phyloP scores from a whole-genome alignment of 768 basidiomycete species.

The Macrolepiota albuminosa region DNA sequence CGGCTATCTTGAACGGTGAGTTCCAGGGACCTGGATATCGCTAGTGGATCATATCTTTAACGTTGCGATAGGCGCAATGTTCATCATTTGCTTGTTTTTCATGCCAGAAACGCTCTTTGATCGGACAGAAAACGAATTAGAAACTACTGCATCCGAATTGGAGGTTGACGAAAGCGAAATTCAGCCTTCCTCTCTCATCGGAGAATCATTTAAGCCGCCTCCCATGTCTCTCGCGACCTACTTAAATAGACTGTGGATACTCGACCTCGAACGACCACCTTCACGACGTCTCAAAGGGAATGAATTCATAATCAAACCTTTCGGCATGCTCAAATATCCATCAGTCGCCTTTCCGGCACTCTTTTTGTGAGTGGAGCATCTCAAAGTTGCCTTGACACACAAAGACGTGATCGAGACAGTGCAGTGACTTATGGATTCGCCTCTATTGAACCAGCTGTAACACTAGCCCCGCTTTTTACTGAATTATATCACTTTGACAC shows the following conservation, averaged over 20 bases:
- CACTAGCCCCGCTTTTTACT: slow-evolving; percentile 32
- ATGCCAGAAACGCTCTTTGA: slow-evolving; percentile 40
- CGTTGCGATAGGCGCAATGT: slow-evolving; percentile 19
- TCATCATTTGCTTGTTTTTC: slow-evolving; percentile 30
- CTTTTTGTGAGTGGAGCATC: slow-evolving; percentile 24
- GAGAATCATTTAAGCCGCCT: slow-evolving; percentile 23
- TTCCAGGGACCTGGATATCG: neutral
- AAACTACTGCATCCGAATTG: slow-evolving; percentile 2
- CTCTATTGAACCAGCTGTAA: slow-evolving; percentile 35
- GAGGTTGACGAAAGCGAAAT: slow-evolving; percentile 12
- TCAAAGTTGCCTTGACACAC: neutral
- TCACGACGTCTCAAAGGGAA: slow-evolving; percentile 21
- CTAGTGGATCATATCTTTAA: neutral
- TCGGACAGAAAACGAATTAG: slow-evolving; percentile 18
- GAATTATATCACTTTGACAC: slow-evolving; percentile 34
- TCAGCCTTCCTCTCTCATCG: slow-evolving; percentile 3
- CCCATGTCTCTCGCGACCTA: slow-evolving; percentile 20
- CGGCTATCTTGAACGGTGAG: slow-evolving; percentile 36
- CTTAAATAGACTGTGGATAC: slow-evolving; percentile 25
- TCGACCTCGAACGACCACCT: slow-evolving; percentile 25
- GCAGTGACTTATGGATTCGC: slow-evolving; percentile 34
- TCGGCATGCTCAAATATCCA: slow-evolving; percentile 37
- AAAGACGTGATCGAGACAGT: slow-evolving; percentile 12
- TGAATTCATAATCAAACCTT: slow-evolving; percentile 28
- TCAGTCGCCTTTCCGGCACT: slow-evolving; percentile 32